phyloP scores from a whole-genome alignment of 2,329 filamentous ascomycete species.

The Emmonsiellopsis sp. region DNA sequence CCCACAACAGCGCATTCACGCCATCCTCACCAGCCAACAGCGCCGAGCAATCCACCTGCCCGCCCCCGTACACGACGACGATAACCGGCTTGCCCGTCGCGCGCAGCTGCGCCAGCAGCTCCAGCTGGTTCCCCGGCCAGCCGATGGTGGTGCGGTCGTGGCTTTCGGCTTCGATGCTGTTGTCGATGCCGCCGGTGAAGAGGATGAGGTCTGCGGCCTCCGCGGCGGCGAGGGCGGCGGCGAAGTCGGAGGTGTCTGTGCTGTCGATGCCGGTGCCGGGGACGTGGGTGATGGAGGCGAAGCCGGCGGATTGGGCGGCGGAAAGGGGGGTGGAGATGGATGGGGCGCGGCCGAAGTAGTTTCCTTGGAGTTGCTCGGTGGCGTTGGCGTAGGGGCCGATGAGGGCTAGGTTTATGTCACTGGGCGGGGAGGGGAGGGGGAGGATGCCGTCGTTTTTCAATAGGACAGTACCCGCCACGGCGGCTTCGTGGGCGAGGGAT shows the following conservation, averaged over 20 bases:
- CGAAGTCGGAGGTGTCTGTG: slow-evolving; percentile 22
- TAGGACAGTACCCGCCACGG: slow-evolving; percentile 39
- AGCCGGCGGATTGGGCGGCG: slow-evolving; percentile 40
- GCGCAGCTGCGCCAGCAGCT: slow-evolving; percentile 30
- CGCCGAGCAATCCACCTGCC: slow-evolving; percentile 34
- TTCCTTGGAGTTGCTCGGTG: slow-evolving; percentile 49
- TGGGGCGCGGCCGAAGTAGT: slow-evolving; percentile 49
- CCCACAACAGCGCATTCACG: slow-evolving; percentile 34
- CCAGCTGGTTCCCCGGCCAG: slow-evolving; percentile 36
- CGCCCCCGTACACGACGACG: slow-evolving; percentile 36
- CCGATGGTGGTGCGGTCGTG: slow-evolving; percentile 32
- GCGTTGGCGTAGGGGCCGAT: slow-evolving; percentile 53
- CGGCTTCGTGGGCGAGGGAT: slow-evolving; percentile 48
- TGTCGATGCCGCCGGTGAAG: slow-evolving; percentile 35
- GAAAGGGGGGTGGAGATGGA: slow-evolving; percentile 47
- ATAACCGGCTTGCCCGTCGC: slow-evolving; percentile 30
- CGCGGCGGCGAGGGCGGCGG: slow-evolving; percentile 25
- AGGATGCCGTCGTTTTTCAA: slow-evolving; percentile 46
- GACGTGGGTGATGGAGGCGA: slow-evolving; percentile 37
- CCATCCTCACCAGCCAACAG: slow-evolving; percentile 28
- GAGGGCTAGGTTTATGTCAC: slow-evolving; percentile 39
- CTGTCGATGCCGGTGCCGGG: slow-evolving; percentile 27
- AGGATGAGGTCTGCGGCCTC: slow-evolving; percentile 30
- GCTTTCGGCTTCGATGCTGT: slow-evolving; percentile 33
- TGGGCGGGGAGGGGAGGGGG: slow-evolving; percentile 28